These are phyloP conservation scores for Hordeum pubiflorum DNA, from an alignment of 202 grass and related monocot species.

Conservation along the genomic window DNA sequence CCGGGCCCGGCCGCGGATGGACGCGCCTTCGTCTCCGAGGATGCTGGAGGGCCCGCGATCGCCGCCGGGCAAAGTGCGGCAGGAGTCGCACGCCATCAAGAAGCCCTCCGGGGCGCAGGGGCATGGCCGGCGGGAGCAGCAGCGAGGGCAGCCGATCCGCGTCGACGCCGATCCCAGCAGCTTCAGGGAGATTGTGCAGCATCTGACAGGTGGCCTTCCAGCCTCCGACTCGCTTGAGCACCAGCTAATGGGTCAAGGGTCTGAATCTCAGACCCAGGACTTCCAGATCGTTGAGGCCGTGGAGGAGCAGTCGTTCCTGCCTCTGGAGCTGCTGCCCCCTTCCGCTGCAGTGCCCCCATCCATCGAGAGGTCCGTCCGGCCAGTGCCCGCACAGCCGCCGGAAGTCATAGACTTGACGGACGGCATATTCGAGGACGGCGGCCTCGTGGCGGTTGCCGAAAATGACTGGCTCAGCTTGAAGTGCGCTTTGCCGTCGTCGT, in stretches of 20 bases:
- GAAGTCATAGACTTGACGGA: background rate
- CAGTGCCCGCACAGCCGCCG: background rate
- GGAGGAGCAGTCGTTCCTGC: background rate
- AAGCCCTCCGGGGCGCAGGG: slow-evolving; percentile 14
- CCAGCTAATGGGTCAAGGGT: too few relatives aligned
- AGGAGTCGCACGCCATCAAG: slow-evolving; percentile 33
- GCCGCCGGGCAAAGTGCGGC: slow-evolving; percentile 41
- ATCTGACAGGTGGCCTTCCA: slow-evolving; percentile 41
- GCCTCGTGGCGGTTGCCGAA: background rate
- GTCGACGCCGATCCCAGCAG: slow-evolving; percentile 57
- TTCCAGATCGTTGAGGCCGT: background rate
- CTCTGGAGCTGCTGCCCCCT: slow-evolving; percentile 25
- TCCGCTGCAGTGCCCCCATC: slow-evolving; percentile 51
- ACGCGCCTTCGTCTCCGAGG: slow-evolving; percentile 16
- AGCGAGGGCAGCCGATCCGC: background rate
- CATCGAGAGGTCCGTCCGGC: slow-evolving; percentile 49
- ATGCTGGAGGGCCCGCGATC: slow-evolving; percentile 62
- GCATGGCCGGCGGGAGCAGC: background rate
- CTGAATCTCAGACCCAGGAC: background rate
- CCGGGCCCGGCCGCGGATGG: background rate
- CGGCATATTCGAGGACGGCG: background rate
- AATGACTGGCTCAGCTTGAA: too few relatives aligned
- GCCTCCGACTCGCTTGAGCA: too few relatives aligned
- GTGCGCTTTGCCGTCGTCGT: background rate
- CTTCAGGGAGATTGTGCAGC: slow-evolving; percentile 83